Conservation (phyloP, 2,329 filamentous ascomycete species). For the Lasiodiplodia sp. region DNA sequence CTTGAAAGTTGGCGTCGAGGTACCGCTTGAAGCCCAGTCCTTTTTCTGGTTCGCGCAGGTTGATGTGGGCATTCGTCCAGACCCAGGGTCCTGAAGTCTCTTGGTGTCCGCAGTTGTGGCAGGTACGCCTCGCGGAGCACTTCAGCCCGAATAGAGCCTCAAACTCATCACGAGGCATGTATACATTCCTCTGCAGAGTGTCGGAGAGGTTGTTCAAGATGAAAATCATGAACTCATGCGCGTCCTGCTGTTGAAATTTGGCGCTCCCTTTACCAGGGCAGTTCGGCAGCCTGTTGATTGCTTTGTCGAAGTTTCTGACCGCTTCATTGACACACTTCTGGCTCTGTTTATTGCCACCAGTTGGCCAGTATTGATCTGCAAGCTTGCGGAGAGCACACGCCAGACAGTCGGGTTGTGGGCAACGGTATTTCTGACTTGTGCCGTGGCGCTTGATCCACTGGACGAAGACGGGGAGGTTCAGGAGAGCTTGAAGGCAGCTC, state of each 20-base stretch:
- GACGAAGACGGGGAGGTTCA: conserved; percentile 33
- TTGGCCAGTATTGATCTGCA: conserved; percentile 20
- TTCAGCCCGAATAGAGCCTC: conserved; percentile 31
- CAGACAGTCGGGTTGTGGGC: conserved; percentile 21
- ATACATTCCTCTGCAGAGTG: not conserved
- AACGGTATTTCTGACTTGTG: not conserved
- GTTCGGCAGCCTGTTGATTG: not conserved
- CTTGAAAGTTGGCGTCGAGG: conserved; percentile 31
- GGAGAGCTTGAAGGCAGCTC: conserved; percentile 32
- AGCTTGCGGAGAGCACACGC: conserved; percentile 20
- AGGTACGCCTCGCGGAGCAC: conserved; percentile 15
- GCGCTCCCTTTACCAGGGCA: not conserved
- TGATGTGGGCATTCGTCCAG: not conserved
- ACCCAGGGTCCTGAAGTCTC: not conserved
- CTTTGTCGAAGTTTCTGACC: not conserved
- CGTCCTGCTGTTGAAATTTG: not conserved
- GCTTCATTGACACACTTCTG: not conserved
- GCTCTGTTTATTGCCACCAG: not conserved
- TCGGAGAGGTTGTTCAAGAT: not conserved
- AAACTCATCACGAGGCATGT: not conserved
- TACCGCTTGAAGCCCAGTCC: conserved; percentile 27
- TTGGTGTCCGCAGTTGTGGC: not conserved
- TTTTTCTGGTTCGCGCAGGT: not conserved
- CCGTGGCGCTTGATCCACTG: conserved; percentile 30
- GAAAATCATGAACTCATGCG: conserved; percentile 4